Conservation (phyloP, 352 stramenopile species). For the Pythium coloratum region DNA sequence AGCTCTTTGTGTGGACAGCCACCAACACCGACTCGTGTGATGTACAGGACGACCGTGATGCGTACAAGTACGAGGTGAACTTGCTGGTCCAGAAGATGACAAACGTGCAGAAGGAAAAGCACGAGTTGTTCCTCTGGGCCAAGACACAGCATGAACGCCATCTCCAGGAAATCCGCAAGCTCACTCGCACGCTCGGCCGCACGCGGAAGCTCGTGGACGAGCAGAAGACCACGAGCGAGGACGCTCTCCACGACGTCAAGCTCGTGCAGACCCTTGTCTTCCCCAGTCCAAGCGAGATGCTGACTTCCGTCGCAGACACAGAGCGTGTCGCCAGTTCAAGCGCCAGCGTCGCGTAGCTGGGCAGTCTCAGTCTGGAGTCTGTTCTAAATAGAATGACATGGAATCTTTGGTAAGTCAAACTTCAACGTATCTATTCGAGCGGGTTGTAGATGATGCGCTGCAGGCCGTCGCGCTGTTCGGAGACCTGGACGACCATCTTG, state of each 20-base stretch:
- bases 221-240: conserved; percentile 33
- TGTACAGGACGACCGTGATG: conserved; percentile 66
- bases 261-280: conserved; percentile 39
- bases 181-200: conserved; percentile 60
- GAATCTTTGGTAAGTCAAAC: background rate
- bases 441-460: conserved; percentile 89
- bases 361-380: background rate
- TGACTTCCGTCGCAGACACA: conserved; percentile 1
- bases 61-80: conserved; percentile 74
- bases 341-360: background rate
- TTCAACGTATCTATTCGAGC: conserved; percentile 52
- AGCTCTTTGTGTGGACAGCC: background rate
- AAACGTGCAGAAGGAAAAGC: conserved; percentile 66
- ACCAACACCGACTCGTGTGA: background rate
- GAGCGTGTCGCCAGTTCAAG: background rate
- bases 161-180: conserved; percentile 82
- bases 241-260: conserved; percentile 42
- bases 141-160: conserved; percentile 74
- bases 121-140: conserved; percentile 68
- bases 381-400: background rate
- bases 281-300: background rate
- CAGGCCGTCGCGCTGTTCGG: conserved; percentile 62
- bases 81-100: conserved; percentile 70
- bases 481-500: conserved; percentile 90
- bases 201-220: conserved; percentile 67